Base-by-base conservation (phyloP, 1,284 basidiomycete genomes). In the Cerioporus squamosus region DNA sequence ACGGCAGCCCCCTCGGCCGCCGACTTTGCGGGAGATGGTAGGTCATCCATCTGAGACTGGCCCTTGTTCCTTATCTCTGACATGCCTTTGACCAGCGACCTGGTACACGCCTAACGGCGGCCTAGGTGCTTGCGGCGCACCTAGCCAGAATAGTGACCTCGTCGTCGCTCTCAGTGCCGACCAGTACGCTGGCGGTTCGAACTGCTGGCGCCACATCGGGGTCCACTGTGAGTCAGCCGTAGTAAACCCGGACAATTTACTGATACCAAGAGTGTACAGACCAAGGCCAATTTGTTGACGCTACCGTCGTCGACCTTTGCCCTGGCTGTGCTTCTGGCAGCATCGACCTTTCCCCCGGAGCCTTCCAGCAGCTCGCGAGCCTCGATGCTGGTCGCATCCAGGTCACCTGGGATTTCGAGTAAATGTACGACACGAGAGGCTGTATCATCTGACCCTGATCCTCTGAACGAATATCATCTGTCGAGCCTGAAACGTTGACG, bases 161-260 rank as follows among this genome's bases (percentile, higher is more conserved):
- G 55, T 63, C 42, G 63, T 59, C 31, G 63, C 63, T 9, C 48
- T 62, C 17, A 58, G 55, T 51, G n/a, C 53, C 10, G 20, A 47
- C 36, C 42, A 62, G 42, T 63, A 55, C 42, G 52, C 51, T 2
- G 44, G 45, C 14, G 60, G 57, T 18, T n/a, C 61, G 14, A 50
- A 65, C 55, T 65, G 60, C 51, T 43, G 26, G 40, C 44, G 46
- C 24, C 53, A 42, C 44, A 54, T 54, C 18, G 45, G 23, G 1
- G 38, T 54, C 7, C 36, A 54, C 36, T 54, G 53, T 54, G 31
- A 29, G 46, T 42, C 17, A 8, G 3, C 12, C 5, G 26, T 29
- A 29, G 26, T 9, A 5, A 10, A 29, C 17, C 5, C 29, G 29
- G n/a, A 7, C 12, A 5, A 18, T 15, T 1, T n/a, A 22, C 40